Base-by-base conservation (phyloP, 140 eudicot species). In the Senecio squalidus region DNA sequence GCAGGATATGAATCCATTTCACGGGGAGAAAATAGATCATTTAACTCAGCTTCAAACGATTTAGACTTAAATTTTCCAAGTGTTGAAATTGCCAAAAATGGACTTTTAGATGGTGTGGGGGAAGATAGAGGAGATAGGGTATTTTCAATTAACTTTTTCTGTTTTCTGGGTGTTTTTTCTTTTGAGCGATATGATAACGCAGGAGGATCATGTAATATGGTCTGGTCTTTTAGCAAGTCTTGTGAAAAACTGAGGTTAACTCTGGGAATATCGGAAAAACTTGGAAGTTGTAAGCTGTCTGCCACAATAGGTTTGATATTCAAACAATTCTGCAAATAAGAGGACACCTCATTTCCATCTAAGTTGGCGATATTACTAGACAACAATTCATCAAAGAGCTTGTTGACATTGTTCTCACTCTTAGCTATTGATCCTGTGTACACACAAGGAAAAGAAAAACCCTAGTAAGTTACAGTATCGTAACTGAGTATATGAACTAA, bases 101-200 rank as follows among this genome's bases (percentile, higher is more conserved):
- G 94, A 66, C 80, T 91, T 67, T 28, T 81, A 8, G 82, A 78
- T 27, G 79, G 82, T 31, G 87, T 74, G 26, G 94, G 85, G 7
- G 98, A 90, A 45, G 76, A 60, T 60, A 59, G 33, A 67, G 71
- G 31, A 41, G 20, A 54, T n/a, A 45, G 58, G 9, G 62, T 66
- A 29, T 71, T 74, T 38, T 55, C 75, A 33, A 52, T 47, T 47
- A 52, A 62, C 8, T 38, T 47, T 50, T 51, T 73, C 33, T 43
- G 68, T 54, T 66, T 73, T n/a, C 38, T 45, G 22, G 53, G 77
- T 31, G 81, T 58, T 56, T 68, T 69, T 51, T 26, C 43, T 29
- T 49, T 76, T 62, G 40, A 53, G 44, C 36, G 54, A 66, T 62
- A 72, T 58, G 41, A 46, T 57, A 64, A 34, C 31, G 57, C 34